phyloP scores from a whole-genome alignment of 495 filamentous ascomycete genomes.

The Xylaria curta region DNA sequence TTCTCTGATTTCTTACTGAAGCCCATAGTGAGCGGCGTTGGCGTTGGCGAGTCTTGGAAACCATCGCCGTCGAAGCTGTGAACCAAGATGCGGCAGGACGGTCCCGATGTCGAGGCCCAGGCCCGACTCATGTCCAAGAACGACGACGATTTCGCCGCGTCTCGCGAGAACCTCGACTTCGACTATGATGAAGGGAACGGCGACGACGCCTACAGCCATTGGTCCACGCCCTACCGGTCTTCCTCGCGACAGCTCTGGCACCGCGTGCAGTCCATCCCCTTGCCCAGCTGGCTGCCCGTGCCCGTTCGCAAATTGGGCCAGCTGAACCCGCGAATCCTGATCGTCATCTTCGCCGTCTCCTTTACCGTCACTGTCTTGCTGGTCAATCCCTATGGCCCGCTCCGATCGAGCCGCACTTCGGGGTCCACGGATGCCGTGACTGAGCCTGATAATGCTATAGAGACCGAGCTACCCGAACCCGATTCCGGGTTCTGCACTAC shows the following conservation, averaged over 20 bases:
- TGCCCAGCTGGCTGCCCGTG: conserved; percentile 33
- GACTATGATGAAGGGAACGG: conserved; percentile 19
- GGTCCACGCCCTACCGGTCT: conserved; percentile 23
- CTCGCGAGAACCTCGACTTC: conserved; percentile 36
- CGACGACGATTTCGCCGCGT: conserved; percentile 2
- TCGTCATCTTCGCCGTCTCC: conserved; percentile 29
- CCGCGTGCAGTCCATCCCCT: conserved; percentile 30
- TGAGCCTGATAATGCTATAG: background rate
- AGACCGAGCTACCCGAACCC: background rate
- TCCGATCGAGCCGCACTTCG: conserved; percentile 27
- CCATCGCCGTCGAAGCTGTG: conserved; percentile 45
- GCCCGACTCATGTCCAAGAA: conserved; percentile 35
- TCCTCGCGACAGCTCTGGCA: conserved; percentile 32
- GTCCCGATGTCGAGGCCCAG: conserved; percentile 37
- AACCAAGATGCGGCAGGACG: conserved; percentile 32
- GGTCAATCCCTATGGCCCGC: conserved; percentile 36
- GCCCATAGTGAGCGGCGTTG: background rate
- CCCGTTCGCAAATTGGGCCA: conserved; percentile 37
- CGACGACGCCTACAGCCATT: conserved; percentile 25
- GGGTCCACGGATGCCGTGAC: conserved; percentile 3
- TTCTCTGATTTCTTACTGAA: background rate
- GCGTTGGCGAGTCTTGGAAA: background rate
- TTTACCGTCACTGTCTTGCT: conserved; percentile 34
- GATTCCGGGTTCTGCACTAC: conserved; percentile 38
- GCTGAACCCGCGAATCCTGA: conserved; percentile 33